phyloP scores from a whole-genome alignment of 148 eudicot species.

The Spergularia marina region DNA sequence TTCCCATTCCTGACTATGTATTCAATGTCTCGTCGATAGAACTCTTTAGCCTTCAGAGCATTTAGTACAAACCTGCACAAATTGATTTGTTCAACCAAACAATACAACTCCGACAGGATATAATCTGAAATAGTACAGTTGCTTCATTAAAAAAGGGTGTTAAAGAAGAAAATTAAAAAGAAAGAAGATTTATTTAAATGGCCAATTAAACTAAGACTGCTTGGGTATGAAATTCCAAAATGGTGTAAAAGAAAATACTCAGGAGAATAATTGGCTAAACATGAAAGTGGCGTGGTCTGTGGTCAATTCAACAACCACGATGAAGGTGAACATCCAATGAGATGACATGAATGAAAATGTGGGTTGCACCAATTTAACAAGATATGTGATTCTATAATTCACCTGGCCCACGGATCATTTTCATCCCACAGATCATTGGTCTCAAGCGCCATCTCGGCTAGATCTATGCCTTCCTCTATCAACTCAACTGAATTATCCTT shows the following conservation, averaged over 20 bases:
- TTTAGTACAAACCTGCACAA: conserved; percentile 79
- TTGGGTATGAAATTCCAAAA: not conserved
- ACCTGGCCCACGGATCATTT: conserved; percentile 99
- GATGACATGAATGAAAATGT: not conserved
- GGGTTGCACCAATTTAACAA: not conserved
- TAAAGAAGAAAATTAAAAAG: not conserved
- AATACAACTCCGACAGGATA: not conserved
- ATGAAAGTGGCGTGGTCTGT: not conserved
- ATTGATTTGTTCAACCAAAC: conserved; percentile 1
- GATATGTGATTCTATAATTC: conserved; percentile 19
- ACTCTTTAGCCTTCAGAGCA: conserved; percentile 97
- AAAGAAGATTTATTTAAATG: not conserved
- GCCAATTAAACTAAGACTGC: not conserved
- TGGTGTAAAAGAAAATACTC: conserved; percentile 4
- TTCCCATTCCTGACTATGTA: conserved; percentile 90
- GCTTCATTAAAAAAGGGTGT: not conserved
- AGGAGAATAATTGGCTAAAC: not conserved
- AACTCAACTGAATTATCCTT: conserved; percentile 94
- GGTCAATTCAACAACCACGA: not conserved
- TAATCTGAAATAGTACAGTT: not conserved
- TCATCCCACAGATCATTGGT: conserved; percentile 98
- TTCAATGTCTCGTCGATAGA: conserved; percentile 82
- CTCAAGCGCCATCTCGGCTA: conserved; percentile 95
- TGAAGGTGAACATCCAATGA: not conserved
- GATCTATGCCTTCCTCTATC: conserved; percentile 84